Base-by-base conservation (phyloP, 1,284 basidiomycete genomes). In the Acaromyces ingoldii region DNA sequence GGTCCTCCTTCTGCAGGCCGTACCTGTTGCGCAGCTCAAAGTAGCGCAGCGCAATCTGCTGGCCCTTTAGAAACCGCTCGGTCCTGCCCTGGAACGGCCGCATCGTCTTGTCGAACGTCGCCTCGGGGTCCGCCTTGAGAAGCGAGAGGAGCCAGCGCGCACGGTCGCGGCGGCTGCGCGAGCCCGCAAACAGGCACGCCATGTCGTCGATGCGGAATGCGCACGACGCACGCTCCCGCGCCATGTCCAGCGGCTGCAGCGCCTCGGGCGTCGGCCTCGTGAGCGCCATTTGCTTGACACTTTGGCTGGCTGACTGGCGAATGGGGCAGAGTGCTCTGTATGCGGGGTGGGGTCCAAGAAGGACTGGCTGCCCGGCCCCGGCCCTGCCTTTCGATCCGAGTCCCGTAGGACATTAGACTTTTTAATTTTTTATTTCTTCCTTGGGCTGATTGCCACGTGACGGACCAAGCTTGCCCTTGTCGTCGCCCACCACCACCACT, bases 181-280 rank as follows among this genome's bases (percentile, higher is more conserved):
- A 57, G n/a, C 63, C 63, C 4, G 63, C 62, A 6, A 66, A 29
- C 53, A 66, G 51, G 56, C 63, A 65, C 22, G 63, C 60, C 61
- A 63, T 61, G 54, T 43, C 38, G 37, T 65, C 63, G 31, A 63
- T 55, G 26, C 51, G 33, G 57, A 65, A 63, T 15, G 63, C 60
- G 50, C 61, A 63, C 45, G 52, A 47, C 40, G 40, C 37, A 1
- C 63, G 50, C 51, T 65, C 63, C 21, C 53, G 25, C 31, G 52
- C 48, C 21, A 65, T 57, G 36, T 65, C 62, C 6, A 42, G 43
- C 11, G 63, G 57, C 21, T 65, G 63, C n/a, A 63, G 41, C 1
- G 49, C 42, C 43, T 65, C 63, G n/a, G 63, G 63, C 15, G 58
- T 43, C 4, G 30, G 42, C 4, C 2, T 25, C 22, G 9, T n/a